Base-by-base conservation (phyloP, 345 rosid species). In the Hevea brasiliensis region DNA sequence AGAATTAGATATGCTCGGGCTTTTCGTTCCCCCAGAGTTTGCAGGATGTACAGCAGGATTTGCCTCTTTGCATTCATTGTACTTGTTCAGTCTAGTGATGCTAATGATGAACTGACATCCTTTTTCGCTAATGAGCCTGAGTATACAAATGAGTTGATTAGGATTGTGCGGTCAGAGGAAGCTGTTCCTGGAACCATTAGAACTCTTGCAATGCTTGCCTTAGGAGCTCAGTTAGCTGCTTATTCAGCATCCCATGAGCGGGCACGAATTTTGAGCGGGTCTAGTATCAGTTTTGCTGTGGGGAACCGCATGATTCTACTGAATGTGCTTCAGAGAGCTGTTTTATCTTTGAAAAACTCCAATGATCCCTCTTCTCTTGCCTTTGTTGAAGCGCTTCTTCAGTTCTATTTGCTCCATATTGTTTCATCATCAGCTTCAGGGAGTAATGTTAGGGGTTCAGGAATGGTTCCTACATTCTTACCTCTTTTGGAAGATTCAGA, bases 111-210 rank as follows among this genome's bases (percentile, higher is more conserved):
- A 72, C 81, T 94, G 67, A 83, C 93, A 7, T 86, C 98, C 61
- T 94, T 92, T 73, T 94, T 94, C 72, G 95, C 92, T 15, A 92
- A 94, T 85, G 98, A 94, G 77, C 98, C 97, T 3, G 98, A 92
- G 76, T 90, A 94, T 81, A 94, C 98, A 72, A 92, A 90, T 81
- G 98, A 94, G 81, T 79, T 94, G 65, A 90, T 90, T 67, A 90
- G 95, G 84, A 94, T 94, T 55, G 98, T 94, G 76, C 86, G 90
- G 17, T 86, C 98, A 8, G 98, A 94, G 76, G 97, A 90, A 76
- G 82, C 88, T 59, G 80, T 90, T 76, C 92, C 94, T 61, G 97
- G 98, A 68, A 82, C 84, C 63, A 89, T 89, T 74, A 89, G 97
- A 81, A 92, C 97, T 51, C 97, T 92, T 76, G 91, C 97, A 48